Evolutionary conservation across 257 asterid species (phyloP), one percentile per base, ranked within the genome.

Genomic region (Buddleja alternifolia): DNA sequence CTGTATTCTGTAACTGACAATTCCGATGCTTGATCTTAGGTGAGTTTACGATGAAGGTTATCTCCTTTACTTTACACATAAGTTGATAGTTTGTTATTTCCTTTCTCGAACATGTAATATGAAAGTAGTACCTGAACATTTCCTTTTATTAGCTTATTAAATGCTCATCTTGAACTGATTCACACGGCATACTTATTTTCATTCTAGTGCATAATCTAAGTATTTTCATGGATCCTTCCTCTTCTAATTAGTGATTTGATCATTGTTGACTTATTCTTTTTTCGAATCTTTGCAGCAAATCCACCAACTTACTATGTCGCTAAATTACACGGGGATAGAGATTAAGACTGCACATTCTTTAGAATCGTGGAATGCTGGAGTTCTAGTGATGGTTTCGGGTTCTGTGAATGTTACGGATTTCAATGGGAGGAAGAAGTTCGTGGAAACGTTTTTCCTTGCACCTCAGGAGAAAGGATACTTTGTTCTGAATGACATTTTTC

Each of bases 391-490:
- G 96, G 96, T 87, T 55, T 85, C 96, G 0, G 99, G 99, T 69
- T 84, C 90, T 48, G 91, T 87, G 70, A 79, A 66, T 48, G n/a
- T 77, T 21, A 87, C 86, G 80, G 85, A 73, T 75, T 85, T n/a
- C n/a, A n/a, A n/a, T n/a, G n/a, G n/a, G n/a, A n/a, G n/a, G n/a
- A n/a, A n/a, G n/a, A n/a, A n/a, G 73, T 94, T 94, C 52, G 89
- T 86, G 68, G 96, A 94, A 66, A 91, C 95, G 16, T 91, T 94
- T 75, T 94, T 90, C 59, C 96, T 94, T 70, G 99, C 97, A 48
- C 99, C 99, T 63, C 99, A 94, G 79, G 96, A 89, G 69, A 87
- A 87, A 47, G 99, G 99, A 48, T 89, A 77, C 81, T 94, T 87
- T 45, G 84, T 94, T 70, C 87, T 91, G 80, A 94, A 85, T 74